Conservation (phyloP, 306 rosid genomes). For the Casuarina cunninghamiana region DNA sequence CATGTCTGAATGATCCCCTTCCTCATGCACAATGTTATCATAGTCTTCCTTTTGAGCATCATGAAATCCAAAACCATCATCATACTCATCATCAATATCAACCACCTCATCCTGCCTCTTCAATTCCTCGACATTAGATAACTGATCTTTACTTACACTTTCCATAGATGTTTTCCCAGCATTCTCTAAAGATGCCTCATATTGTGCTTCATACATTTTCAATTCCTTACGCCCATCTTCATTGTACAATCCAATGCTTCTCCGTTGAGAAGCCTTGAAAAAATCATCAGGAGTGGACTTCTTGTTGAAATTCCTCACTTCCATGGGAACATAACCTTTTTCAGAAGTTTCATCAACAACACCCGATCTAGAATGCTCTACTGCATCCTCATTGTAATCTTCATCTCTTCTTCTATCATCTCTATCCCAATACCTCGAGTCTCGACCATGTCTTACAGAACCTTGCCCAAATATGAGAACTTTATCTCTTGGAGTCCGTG, state of each 20-base stretch:
- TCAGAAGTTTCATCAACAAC: slow-evolving; percentile 28
- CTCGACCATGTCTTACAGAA: slow-evolving; percentile 74
- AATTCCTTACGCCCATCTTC: slow-evolving; percentile 96
- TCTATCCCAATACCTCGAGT: slow-evolving; percentile 94
- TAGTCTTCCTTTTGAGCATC: slow-evolving; percentile 56
- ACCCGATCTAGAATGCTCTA: slow-evolving; percentile 39
- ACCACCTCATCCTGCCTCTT: slow-evolving; percentile 42
- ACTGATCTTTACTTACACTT: slow-evolving; percentile 29
- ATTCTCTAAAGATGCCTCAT: slow-evolving; percentile 81
- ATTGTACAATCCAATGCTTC: slow-evolving; percentile 74
- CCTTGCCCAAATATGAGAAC: slow-evolving; percentile 79
- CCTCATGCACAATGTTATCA: slow-evolving; percentile 34
- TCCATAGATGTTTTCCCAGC: slow-evolving; percentile 24
- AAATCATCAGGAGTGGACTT: slow-evolving; percentile 44
- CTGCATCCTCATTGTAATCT: slow-evolving; percentile 71
- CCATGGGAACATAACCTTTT: slow-evolving; percentile 30
- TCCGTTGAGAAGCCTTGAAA: slow-evolving; percentile 37
- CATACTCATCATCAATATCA: slow-evolving; percentile 79
- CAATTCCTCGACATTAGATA: slow-evolving; percentile 33
- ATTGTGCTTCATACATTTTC: slow-evolving; percentile 82
- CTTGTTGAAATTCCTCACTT: slow-evolving; percentile 30
- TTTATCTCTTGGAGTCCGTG: slow-evolving; percentile 61
- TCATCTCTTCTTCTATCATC: slow-evolving; percentile 97
- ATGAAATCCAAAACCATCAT: slow-evolving; percentile 63
- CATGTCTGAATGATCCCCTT: slow-evolving; percentile 38